These are phyloP conservation scores for Colletotrichum gigasporum DNA, from an alignment of 2,329 filamentous ascomycete species.

Conservation along the genomic window DNA sequence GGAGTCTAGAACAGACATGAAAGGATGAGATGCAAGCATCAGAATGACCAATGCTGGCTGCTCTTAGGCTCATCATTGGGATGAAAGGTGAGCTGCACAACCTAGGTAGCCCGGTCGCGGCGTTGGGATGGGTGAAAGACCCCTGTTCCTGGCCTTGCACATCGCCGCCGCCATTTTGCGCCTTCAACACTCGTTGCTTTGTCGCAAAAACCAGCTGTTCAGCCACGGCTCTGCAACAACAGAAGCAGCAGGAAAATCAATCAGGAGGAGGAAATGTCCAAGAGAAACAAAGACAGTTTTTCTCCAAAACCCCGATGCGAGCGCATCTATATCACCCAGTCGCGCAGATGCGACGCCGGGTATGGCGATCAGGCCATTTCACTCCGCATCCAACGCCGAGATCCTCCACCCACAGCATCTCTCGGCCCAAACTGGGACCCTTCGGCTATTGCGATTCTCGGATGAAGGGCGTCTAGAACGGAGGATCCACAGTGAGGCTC, in stretches of 20 bases:
- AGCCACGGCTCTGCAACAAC: background rate
- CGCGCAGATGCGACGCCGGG: background rate
- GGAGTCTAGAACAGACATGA: too few species aligned
- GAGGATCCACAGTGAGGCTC: constrained; percentile 28
- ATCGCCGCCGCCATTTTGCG: background rate
- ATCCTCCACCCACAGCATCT: constrained; percentile 22
- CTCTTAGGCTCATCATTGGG: background rate
- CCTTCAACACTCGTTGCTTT: background rate
- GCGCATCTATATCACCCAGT: background rate
- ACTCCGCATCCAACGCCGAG: constrained; percentile 15
- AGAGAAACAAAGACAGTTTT: background rate
- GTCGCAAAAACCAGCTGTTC: background rate
- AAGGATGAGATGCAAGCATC: background rate
- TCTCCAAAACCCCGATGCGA: background rate
- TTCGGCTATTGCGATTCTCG: constrained; percentile 30
- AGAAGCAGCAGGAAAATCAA: background rate
- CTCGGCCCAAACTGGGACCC: constrained; percentile 15
- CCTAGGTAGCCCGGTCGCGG: background rate
- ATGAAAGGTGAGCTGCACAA: background rate
- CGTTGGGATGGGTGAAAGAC: background rate
- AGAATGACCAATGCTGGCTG: background rate
- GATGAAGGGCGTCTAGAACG: constrained; percentile 23
- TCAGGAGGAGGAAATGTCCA: background rate
- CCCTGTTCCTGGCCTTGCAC: constrained; percentile 2
- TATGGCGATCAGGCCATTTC: constrained; percentile 24